A percentile compares a stretch with the other conserved stretches of the same genome.
Conservation (phyloP, 75 land plant species). For the Isoetes taiwanensis region DNA sequence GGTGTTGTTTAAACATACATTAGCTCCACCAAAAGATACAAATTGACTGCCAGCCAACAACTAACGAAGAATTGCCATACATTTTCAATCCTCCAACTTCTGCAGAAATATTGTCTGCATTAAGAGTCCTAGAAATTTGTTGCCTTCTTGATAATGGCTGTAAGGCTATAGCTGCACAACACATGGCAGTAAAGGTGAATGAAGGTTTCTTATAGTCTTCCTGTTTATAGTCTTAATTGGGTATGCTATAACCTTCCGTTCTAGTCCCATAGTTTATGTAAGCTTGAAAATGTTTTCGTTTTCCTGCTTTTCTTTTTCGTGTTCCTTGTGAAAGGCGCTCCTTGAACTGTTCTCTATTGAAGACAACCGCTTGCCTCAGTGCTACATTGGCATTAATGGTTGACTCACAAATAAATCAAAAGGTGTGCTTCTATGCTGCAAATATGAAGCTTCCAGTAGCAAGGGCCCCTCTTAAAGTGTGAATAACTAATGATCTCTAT, state of each 20-base stretch:
- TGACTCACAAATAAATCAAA: constrained; percentile 68
- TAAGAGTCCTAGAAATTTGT: constrained; percentile 83
- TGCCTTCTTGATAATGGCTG: constrained; percentile 66
- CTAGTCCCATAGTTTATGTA: no score
- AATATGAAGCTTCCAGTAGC: no score
- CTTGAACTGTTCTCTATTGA: constrained; percentile 52
- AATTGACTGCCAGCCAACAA: constrained; percentile 6
- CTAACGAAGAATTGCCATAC: constrained; percentile 34
- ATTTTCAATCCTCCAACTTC: constrained; percentile 67
- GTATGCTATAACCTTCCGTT: no score
- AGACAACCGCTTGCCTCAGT: constrained; percentile 75
- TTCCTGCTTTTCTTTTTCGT: no score
- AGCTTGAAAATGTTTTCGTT: no score
- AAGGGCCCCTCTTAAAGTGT: no score
- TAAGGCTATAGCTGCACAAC: constrained; percentile 41
- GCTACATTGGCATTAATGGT: constrained; percentile 65
- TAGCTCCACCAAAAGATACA: constrained; percentile 40
- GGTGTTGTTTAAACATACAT: constrained; percentile 56
- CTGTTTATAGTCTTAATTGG: no score
- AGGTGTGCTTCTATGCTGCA: no score
- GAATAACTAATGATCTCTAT: no score
- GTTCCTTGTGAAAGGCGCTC: constrained; percentile 37
- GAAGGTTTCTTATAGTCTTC: no score
- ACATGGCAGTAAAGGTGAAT: constrained; percentile 66
- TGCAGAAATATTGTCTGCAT: constrained; percentile 66